These are phyloP conservation scores for Przewalskia tangutica DNA, from an alignment of 257 asterid species.

Conservation along the genomic window DNA sequence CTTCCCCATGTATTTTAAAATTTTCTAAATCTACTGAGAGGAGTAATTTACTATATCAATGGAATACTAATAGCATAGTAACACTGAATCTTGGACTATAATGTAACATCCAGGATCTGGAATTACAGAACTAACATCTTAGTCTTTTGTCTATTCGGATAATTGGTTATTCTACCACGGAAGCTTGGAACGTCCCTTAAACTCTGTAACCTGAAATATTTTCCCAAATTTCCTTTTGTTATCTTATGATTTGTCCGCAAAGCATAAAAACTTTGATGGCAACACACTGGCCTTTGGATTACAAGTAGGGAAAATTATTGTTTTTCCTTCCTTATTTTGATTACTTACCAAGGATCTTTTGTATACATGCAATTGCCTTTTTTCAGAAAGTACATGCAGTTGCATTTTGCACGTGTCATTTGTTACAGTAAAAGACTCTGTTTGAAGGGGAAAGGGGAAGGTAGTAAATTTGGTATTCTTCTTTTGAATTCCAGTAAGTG, in stretches of 20 bases:
- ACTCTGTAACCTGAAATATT: not conserved
- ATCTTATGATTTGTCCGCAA: not conserved
- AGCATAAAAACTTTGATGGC: not conserved
- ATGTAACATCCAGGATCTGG: not conserved
- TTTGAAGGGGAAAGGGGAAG: not conserved
- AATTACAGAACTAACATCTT: not conserved
- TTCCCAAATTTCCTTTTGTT: not conserved
- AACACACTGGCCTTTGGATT: not conserved
- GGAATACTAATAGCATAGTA: not conserved
- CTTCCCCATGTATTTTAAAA: not conserved
- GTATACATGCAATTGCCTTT: not conserved
- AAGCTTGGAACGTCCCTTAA: not conserved
- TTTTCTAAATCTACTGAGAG: not conserved
- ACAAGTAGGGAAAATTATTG: not conserved
- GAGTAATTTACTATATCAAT: not conserved
- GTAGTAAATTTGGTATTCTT: not conserved
- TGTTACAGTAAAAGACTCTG: not conserved
- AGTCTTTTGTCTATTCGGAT: not conserved
- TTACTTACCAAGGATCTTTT: not conserved
- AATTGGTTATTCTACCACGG: not conserved
- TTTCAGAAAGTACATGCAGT: not conserved
- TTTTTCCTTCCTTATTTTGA: not conserved
- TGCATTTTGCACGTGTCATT: not conserved
- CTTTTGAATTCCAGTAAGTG: not conserved
- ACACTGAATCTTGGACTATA: not conserved